Base-by-base conservation (phyloP, 805 yeast species). In the Wickerhamiella galacta region DNA sequence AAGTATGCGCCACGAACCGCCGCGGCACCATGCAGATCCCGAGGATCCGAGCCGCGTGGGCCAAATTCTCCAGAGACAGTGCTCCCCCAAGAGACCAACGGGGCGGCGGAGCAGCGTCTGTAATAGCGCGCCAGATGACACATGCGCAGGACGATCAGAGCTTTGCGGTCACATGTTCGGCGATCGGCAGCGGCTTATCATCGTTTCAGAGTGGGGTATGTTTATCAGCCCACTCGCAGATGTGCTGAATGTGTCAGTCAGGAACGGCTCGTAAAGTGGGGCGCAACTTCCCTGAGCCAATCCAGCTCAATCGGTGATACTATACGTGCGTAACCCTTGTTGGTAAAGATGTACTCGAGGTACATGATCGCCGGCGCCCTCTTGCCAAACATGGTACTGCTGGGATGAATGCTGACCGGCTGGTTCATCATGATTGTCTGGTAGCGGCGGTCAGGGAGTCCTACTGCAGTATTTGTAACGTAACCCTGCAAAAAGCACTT, bases 371-470 rank as follows among this genome's bases (percentile, higher is more conserved):
- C 93, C 43, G 87, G 93, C 28, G 72, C 63, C 43, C 70, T 68
- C 42, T 68, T 68, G 5, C 95, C 94, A 55, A 87, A 90, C 25
- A 90, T 57, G 53, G 79, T 57, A 0, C 94, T 81, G 0, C 93
- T 78, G 0, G 96, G 96, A 49, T 87, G 96, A 8, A 87, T 72
- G 31, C 90, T 72, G 30, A 87, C 71, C 20, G 80, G 61, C 52
- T 82, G 95, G 17, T 93, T 93, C 24, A 43, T 46, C 19, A 75
- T 60, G 5, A 83, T 75, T 0, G 96, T 83, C 49, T 92, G 64
- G 57, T 75, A 90, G 3, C 94, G 77, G 47, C 95, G 66, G 53
- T 90, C 96, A 0, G 96, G 94, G 72, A 80, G 70, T 8, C 95
- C 93, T 14, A 90, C 70, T 0, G 98, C 98, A 0, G 94, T 75